These are phyloP conservation scores for Zangia roseola DNA, from an alignment of 768 basidiomycete species.

Conservation along the genomic window DNA sequence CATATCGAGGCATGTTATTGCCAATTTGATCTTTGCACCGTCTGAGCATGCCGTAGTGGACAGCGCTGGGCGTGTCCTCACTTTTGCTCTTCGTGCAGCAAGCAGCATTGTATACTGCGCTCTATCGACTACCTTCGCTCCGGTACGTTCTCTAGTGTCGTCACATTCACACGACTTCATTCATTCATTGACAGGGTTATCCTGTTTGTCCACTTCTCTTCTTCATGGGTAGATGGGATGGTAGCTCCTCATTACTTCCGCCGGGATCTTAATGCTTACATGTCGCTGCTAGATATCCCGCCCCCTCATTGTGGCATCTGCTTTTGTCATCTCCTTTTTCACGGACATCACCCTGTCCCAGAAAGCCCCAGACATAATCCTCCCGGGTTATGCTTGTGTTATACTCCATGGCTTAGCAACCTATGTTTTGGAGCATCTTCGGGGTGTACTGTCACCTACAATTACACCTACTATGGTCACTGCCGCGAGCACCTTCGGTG, in stretches of 20 bases:
- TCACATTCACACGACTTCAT: not conserved
- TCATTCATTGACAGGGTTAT: conserved; percentile 50
- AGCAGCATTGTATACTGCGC: conserved; percentile 62
- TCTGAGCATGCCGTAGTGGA: conserved; percentile 50
- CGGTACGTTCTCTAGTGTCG: conserved; percentile 47
- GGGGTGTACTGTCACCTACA: conserved; percentile 54
- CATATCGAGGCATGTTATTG: conserved; percentile 55
- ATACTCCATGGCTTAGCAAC: conserved; percentile 58
- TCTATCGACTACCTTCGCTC: conserved; percentile 64
- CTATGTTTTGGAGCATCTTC: conserved; percentile 60
- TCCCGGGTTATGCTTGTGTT: conserved; percentile 70
- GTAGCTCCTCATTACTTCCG: conserved; percentile 49
- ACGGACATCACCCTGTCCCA: conserved; percentile 51
- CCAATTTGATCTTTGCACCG: conserved; percentile 3
- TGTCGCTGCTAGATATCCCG: conserved; percentile 45
- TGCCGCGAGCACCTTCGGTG: conserved; percentile 59
- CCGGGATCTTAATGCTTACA: conserved; percentile 3
- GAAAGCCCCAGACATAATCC: conserved; percentile 35
- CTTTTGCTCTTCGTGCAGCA: conserved; percentile 68
- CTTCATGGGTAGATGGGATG: conserved; percentile 61
- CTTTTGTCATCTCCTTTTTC: conserved; percentile 54
- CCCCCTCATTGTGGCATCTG: conserved; percentile 43
- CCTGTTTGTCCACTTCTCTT: conserved; percentile 67
- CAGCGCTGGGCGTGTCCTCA: conserved; percentile 66
- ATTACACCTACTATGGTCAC: conserved; percentile 56